Conservation (phyloP, 2,329 filamentous ascomycete species). For the Colletotrichum tamarilloi region DNA sequence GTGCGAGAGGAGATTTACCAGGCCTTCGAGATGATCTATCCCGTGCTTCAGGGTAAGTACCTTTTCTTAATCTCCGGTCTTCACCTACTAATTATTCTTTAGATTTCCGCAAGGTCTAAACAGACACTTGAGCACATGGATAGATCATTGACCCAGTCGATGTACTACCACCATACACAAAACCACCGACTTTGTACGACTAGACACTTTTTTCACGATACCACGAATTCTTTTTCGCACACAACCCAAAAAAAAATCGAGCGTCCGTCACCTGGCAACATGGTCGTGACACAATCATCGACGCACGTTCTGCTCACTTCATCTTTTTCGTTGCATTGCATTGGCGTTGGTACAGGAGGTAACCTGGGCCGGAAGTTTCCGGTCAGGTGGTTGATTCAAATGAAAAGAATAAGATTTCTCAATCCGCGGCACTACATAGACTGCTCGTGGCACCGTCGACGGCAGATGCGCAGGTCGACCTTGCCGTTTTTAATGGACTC, state of each 20-base stretch:
- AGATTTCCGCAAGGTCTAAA: conserved; percentile 71
- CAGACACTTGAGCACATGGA: not conserved
- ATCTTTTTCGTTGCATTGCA: conserved; percentile 63
- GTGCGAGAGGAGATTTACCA: conserved; percentile 98
- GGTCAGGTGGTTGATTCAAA: conserved; percentile 45
- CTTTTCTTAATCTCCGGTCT: not conserved
- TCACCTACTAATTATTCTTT: conserved; percentile 1
- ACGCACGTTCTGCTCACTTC: conserved; percentile 43
- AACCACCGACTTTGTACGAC: conserved; percentile 50
- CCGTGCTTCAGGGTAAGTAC: conserved; percentile 84
- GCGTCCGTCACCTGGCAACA: conserved; percentile 9
- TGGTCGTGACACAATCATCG: not conserved
- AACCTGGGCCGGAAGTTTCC: conserved; percentile 32
- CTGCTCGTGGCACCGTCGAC: conserved; percentile 45
- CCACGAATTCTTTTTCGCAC: conserved; percentile 52
- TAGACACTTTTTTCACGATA: conserved; percentile 56
- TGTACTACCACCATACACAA: conserved; percentile 35
- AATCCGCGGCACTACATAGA: conserved; percentile 53
- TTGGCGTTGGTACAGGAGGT: conserved; percentile 61
- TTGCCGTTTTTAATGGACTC: conserved; percentile 34
- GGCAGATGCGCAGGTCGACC: conserved; percentile 35
- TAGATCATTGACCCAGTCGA: conserved; percentile 27
- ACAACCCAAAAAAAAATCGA: conserved; percentile 31
- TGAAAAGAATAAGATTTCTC: conserved; percentile 50
- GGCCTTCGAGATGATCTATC: conserved; percentile 97